Conservation (phyloP, 1,284 basidiomycete genomes). For the Serendipita sp. region DNA sequence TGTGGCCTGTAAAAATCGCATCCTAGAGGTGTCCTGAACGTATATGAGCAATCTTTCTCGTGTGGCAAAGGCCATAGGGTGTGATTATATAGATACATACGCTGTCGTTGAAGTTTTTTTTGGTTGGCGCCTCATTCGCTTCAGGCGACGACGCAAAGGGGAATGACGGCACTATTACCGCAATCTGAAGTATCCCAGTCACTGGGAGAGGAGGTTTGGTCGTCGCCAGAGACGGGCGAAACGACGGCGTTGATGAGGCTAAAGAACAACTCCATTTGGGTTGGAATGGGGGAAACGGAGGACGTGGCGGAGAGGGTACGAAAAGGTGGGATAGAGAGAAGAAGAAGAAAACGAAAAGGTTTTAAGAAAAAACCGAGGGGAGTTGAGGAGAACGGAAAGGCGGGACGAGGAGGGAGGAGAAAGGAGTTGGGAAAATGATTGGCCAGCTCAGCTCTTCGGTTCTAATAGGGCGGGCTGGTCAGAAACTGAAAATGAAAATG, state of each 20-base stretch:
- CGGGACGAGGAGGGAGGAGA: not conserved
- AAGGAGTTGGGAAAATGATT: not conserved
- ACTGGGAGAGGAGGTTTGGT: not conserved
- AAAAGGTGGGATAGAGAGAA: not conserved
- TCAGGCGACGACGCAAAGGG: not conserved
- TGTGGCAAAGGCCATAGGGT: not conserved
- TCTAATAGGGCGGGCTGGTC: no score
- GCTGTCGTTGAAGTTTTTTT: not conserved
- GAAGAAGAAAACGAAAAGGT: no score
- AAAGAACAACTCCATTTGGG: not conserved
- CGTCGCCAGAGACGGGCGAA: not conserved
- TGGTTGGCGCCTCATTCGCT: not conserved
- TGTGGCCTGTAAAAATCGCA: constrained; percentile 1
- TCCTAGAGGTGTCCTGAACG: not conserved
- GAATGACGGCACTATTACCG: not conserved
- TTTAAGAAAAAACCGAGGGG: no score
- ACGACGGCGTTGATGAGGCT: not conserved
- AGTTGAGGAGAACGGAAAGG: not conserved
- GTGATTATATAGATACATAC: not conserved
- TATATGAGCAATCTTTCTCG: not conserved
- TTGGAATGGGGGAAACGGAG: not conserved
- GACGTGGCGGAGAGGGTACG: not conserved
- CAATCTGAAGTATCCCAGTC: not conserved
- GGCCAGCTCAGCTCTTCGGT: not conserved
- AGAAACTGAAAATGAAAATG: no score